These are phyloP conservation scores for Carnegiea gigantea DNA, from an alignment of 179 eudicot genomes.

Conservation along the genomic window DNA sequence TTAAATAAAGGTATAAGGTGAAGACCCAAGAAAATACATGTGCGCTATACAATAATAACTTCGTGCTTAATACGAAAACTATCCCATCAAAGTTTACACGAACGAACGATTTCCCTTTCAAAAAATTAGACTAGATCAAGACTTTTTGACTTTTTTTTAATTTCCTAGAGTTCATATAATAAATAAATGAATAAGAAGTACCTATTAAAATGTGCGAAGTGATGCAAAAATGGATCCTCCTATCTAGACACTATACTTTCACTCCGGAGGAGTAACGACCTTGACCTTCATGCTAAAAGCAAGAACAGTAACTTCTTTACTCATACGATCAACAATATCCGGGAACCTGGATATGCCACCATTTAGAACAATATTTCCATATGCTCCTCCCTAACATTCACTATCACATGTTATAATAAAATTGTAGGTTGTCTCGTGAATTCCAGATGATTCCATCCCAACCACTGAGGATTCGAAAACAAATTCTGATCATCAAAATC, in stretches of 20 bases:
- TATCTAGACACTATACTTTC: not conserved
- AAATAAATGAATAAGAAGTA: not conserved
- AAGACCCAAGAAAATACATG: no score
- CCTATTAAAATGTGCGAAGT: constrained; percentile 25
- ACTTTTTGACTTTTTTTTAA: no score
- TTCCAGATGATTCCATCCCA: constrained; percentile 22
- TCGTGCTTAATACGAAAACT: no score
- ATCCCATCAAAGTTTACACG: no score
- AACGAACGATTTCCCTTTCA: no score
- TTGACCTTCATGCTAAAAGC: constrained; percentile 10
- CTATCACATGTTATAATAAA: constrained; percentile 1
- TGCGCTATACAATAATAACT: no score
- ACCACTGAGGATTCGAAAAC: constrained; percentile 24
- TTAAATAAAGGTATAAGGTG: no score
- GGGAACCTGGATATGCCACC: constrained; percentile 7
- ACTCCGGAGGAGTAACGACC: not conserved
- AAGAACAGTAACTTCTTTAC: constrained; percentile 11
- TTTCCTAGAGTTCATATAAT: no score
- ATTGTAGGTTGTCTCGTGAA: constrained; percentile 21
- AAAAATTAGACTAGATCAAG: no score
- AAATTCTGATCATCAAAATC: constrained; percentile 26
- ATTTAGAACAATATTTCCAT: constrained; percentile 4
- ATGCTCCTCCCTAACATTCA: not conserved
- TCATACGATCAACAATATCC: constrained; percentile 3
- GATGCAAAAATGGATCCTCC: constrained; percentile 17